Base-by-base conservation (phyloP, 1,284 basidiomycete species). In the Fomitopsis betulina region DNA sequence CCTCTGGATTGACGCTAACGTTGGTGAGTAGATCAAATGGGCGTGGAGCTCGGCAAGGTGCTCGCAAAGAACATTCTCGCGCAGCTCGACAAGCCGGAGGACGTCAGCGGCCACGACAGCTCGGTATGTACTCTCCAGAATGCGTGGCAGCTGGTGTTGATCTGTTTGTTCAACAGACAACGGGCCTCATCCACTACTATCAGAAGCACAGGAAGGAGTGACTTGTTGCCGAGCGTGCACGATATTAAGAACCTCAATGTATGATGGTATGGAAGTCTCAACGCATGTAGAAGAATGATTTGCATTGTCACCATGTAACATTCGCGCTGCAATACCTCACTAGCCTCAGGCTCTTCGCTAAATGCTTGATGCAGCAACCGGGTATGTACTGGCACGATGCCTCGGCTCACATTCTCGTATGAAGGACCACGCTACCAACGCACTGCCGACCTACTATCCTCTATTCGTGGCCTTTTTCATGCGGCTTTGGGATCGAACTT, bases 21-120 rank as follows among this genome's bases (percentile, higher is more conserved):
- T 30, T 2, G 19, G 23, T 47, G 19, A 59, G 25, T 60, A 89
- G 89, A 92, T 69, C 91, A 94, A 84, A 93, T 93, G 91, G 95
- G 95, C 72, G 94, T 96, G 61, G 95, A 97, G 75, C 89, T 98
- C 54, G 96, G 96, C 62, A 98, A 98, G 73, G 91, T 96, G 1
- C 84, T 99, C 47, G 95, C 96, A 8, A 98, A 98, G 85, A 91
- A 90, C 67, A 98, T 99, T 68, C 82, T 98, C 55, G 83, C 87
- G 5, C 93, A 97, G 73, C 86, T 98, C 38, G 86, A 80, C 35
- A 85, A 82, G 62, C 86, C 90, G n/a, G 85, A 81, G 56, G 89
- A 96, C 68, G 94, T 98, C 60, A 83, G 80, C 59, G 91, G 91
- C 8, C 97, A 98, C 70, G 97, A 99, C 72, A 89, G 86, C 65